These are phyloP conservation scores for Aspergillus sclerotioniger DNA, from an alignment of 495 filamentous ascomycete genomes.

Conservation along the genomic window DNA sequence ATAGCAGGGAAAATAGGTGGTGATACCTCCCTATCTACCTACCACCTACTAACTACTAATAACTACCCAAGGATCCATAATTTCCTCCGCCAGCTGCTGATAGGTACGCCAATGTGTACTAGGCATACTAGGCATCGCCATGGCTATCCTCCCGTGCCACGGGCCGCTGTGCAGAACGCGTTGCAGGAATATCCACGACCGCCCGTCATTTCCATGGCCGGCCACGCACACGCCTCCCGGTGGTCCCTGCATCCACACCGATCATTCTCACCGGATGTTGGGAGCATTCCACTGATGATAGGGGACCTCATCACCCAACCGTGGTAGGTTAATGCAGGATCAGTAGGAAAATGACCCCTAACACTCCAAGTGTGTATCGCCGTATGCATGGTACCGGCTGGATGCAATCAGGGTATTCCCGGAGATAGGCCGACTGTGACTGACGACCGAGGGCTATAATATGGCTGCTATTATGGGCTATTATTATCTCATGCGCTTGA, in stretches of 20 bases:
- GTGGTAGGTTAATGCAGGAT: no score
- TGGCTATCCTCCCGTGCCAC: constrained; percentile 4
- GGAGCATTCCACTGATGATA: not conserved
- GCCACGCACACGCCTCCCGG: constrained; percentile 7
- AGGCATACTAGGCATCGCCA: no score
- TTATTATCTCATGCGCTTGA: not conserved
- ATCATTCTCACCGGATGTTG: not conserved
- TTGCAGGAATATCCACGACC: not conserved
- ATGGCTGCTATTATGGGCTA: not conserved
- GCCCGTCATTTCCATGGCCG: not conserved
- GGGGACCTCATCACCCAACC: not conserved
- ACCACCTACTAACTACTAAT: no score
- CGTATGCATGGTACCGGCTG: not conserved
- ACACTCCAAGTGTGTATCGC: not conserved
- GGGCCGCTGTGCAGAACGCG: constrained; percentile 9
- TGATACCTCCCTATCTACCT: no score
- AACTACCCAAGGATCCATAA: not conserved
- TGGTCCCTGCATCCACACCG: constrained; percentile 12
- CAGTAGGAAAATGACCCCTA: no score
- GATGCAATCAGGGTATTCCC: not conserved
- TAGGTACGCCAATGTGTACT: no score
- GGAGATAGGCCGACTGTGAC: constrained; percentile 3
- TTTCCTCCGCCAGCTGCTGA: not conserved
- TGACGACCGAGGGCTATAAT: not conserved
- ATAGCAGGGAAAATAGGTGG: no score